Conservation (phyloP, 768 basidiomycete genomes). For the Trametes cinnabarina region DNA sequence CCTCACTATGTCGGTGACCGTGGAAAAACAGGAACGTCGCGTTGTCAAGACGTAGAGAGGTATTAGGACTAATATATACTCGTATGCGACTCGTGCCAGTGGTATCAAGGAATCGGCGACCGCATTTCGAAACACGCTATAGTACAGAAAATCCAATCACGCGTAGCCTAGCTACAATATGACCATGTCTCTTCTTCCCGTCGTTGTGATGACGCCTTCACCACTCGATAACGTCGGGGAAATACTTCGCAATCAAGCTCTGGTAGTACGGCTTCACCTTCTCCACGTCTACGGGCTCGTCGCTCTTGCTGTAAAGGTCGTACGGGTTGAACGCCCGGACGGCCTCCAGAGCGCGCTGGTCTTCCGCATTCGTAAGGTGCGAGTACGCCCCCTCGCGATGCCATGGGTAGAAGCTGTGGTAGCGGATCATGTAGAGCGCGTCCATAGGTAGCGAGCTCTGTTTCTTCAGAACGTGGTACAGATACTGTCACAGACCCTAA, state of each 20-base stretch:
- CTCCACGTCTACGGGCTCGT: slow-evolving; percentile 59
- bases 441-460: slow-evolving; percentile 80
- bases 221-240: slow-evolving; percentile 82
- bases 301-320: slow-evolving; percentile 89
- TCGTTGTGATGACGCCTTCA: slow-evolving; percentile 37
- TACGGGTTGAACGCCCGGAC: slow-evolving; percentile 91
- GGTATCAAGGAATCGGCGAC: not conserved
- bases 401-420: slow-evolving; percentile 96
- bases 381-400: slow-evolving; percentile 85
- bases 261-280: slow-evolving; percentile 82
- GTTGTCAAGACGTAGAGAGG: no score
- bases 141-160: slow-evolving; percentile 2
- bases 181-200: no score
- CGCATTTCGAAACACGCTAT: not conserved
- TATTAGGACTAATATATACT: slow-evolving; percentile 2
- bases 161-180: not conserved
- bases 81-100: not conserved
- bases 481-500: slow-evolving; percentile 48
- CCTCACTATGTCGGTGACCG: no score
- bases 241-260: slow-evolving; percentile 78
- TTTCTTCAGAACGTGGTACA: slow-evolving; percentile 80
- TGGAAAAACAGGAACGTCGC: no score
- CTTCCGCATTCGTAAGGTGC: slow-evolving; percentile 75
- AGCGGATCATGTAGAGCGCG: slow-evolving; percentile 88
- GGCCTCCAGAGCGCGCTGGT: slow-evolving; percentile 61